Conservation (phyloP, 192 early-diverging fungal genomes). For the Umbelopsis vinacea region DNA sequence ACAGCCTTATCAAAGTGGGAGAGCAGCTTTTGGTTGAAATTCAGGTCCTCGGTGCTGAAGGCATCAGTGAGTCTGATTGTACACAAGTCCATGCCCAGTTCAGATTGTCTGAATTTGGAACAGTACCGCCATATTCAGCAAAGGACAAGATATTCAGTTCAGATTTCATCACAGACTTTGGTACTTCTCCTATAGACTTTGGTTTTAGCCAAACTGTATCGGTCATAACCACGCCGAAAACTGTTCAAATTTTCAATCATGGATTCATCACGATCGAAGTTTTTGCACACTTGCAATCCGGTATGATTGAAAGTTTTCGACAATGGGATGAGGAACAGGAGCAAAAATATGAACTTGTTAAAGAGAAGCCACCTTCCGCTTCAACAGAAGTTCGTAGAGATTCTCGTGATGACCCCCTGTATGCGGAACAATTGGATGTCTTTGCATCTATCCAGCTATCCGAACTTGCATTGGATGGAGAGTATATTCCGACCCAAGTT, state of each 20-base stretch:
- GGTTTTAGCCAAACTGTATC: conserved; percentile 56
- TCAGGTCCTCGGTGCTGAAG: conserved; percentile 54
- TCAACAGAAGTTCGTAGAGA: not conserved
- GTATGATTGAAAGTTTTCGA: conserved; percentile 47
- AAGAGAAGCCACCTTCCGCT: not conserved
- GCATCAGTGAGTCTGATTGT: conserved; percentile 58
- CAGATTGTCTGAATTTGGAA: conserved; percentile 62
- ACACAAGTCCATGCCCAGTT: conserved; percentile 77
- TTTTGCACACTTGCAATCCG: conserved; percentile 45
- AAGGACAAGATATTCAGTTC: conserved; percentile 63
- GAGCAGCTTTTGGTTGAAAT: conserved; percentile 65
- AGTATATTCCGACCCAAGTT: conserved; percentile 63
- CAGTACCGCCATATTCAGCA: conserved; percentile 35
- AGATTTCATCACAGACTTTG: conserved; percentile 63
- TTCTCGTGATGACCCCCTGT: conserved; percentile 55
- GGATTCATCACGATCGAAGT: conserved; percentile 51
- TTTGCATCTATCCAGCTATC: conserved; percentile 66
- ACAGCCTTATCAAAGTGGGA: conserved; percentile 37
- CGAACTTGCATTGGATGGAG: conserved; percentile 66
- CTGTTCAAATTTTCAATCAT: conserved; percentile 45
- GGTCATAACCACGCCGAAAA: conserved; percentile 42
- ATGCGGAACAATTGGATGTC: conserved; percentile 71
- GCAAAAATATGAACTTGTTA: conserved; percentile 20
- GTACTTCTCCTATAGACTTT: conserved; percentile 51
- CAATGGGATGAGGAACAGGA: conserved; percentile 58